Percentiles rank a stretch among this genome's conserved stretches.
These are phyloP conservation scores for Davidsoniella virescens DNA, from an alignment of 2,329 filamentous ascomycete species.

Conservation along the genomic window DNA sequence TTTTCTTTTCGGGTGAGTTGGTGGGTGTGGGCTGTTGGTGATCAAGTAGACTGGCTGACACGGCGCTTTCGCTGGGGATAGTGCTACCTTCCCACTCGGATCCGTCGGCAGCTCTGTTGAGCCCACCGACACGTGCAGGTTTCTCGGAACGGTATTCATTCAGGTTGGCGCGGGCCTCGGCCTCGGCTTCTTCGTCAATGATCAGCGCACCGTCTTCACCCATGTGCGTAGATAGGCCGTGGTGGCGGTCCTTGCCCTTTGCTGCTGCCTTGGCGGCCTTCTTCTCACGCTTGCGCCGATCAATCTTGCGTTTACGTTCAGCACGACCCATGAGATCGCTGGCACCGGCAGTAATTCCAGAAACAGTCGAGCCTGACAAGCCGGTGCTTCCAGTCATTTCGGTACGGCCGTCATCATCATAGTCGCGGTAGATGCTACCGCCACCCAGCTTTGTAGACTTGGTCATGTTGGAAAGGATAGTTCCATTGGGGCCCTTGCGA, in stretches of 20 bases:
- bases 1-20: constrained; percentile 32
- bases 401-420: constrained; percentile 35
- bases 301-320: constrained; percentile 36
- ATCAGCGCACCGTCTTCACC: constrained; percentile 41
- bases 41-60: constrained; percentile 41
- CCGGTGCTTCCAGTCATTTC: constrained; percentile 29
- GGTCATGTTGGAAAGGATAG: constrained; percentile 67
- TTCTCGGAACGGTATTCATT: constrained; percentile 75
- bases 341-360: constrained; percentile 35
- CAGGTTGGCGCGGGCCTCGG: constrained; percentile 50
- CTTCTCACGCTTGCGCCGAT: constrained; percentile 27
- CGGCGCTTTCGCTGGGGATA: constrained; percentile 50
- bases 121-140: constrained; percentile 69
- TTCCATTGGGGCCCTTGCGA: constrained; percentile 77
- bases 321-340: constrained; percentile 40
- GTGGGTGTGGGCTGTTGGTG: constrained; percentile 42
- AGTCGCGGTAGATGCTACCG: constrained; percentile 66
- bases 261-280: constrained; percentile 20
- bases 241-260: constrained; percentile 20
- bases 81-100: constrained; percentile 61
- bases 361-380: constrained; percentile 26
- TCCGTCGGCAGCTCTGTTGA: constrained; percentile 70
- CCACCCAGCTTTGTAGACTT: constrained; percentile 73
- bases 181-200: constrained; percentile 45
- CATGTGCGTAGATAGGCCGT: constrained; percentile 26